Evolutionary conservation across 495 filamentous ascomycete species (phyloP).

Genomic region (Choiromyces venosus): DNA sequence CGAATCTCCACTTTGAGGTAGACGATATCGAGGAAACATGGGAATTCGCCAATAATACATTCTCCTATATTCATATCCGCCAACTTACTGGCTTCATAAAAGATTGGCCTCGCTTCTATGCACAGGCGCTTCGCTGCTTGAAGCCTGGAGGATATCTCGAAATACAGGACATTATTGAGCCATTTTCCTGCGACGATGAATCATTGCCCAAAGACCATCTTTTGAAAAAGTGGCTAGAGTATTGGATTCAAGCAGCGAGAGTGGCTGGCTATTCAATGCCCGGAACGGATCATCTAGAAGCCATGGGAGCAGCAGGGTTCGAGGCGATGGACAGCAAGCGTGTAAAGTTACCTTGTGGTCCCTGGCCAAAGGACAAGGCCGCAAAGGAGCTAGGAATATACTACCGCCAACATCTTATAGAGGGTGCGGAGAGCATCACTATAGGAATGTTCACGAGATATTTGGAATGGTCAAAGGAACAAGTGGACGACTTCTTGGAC

Average conservation of each 20-base stretch:
- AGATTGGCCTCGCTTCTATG: slow-evolving; percentile 24
- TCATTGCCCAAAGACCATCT: slow-evolving; percentile 5
- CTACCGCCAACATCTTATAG: slow-evolving; percentile 44
- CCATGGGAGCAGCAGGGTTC: slow-evolving; percentile 43
- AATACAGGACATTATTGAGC: slow-evolving; percentile 52
- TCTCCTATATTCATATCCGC: slow-evolving; percentile 45
- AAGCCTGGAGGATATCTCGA: slow-evolving; percentile 55
- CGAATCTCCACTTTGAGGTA: slow-evolving; percentile 59
- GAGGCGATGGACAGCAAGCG: slow-evolving; percentile 43
- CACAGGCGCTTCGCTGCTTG: slow-evolving; percentile 38
- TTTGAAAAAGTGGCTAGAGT: not conserved
- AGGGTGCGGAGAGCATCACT: slow-evolving; percentile 48
- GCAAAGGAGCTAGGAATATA: slow-evolving; percentile 48
- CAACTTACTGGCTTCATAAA: slow-evolving; percentile 32
- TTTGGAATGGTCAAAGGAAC: slow-evolving; percentile 35
- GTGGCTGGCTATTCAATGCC: slow-evolving; percentile 3
- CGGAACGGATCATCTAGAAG: not conserved
- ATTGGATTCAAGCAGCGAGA: not conserved
- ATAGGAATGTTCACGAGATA: slow-evolving; percentile 48
- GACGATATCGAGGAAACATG: slow-evolving; percentile 53
- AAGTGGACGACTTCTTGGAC: not conserved
- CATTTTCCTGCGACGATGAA: slow-evolving; percentile 43
- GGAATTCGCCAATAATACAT: slow-evolving; percentile 38
- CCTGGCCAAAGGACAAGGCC: slow-evolving; percentile 46
- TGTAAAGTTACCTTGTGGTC: slow-evolving; percentile 49